Conservation (phyloP, 768 basidiomycete genomes). For the Cystofilobasidium bisporidii region DNA sequence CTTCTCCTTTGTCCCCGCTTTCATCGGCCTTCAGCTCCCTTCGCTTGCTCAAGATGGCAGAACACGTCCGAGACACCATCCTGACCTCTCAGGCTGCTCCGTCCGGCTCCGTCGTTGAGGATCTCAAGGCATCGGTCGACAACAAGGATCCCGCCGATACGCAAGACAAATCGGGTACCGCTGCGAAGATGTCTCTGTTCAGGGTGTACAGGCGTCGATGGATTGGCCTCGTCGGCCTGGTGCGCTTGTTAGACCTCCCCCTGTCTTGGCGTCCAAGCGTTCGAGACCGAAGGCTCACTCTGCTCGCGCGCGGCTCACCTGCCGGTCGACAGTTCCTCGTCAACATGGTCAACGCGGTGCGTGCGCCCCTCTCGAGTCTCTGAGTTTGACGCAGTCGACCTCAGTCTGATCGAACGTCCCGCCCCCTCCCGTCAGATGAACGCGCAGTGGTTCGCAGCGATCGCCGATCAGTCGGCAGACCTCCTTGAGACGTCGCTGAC, state of each 20-base stretch:
- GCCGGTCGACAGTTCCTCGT: slow-evolving; percentile 12
- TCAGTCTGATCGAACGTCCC: too few species aligned
- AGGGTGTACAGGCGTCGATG: slow-evolving; percentile 63
- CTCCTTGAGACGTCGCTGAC: not conserved
- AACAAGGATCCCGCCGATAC: too few species aligned
- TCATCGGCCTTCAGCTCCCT: too few species aligned
- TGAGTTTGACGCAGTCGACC: too few species aligned
- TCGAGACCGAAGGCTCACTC: not conserved
- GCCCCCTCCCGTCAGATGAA: slow-evolving; percentile 42
- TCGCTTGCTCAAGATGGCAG: too few species aligned
- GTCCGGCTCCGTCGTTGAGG: too few species aligned
- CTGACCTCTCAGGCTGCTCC: too few species aligned
- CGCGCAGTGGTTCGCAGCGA: slow-evolving; percentile 78
- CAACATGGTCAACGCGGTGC: slow-evolving; percentile 17
- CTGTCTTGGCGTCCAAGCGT: not conserved
- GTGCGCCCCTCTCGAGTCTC: too few species aligned
- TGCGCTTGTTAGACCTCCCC: slow-evolving; percentile 36
- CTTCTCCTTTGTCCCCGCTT: too few species aligned
- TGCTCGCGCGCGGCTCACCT: not conserved
- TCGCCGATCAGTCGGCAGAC: slow-evolving; percentile 54
- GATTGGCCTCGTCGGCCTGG: slow-evolving; percentile 55
- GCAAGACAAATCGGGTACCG: too few species aligned
- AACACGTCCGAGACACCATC: too few species aligned
- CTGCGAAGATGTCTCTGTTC: slow-evolving; percentile 40
- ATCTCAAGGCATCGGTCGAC: too few species aligned